These are phyloP conservation scores for Mycena sanguinolenta DNA, from an alignment of 768 basidiomycete genomes.

Conservation along the genomic window DNA sequence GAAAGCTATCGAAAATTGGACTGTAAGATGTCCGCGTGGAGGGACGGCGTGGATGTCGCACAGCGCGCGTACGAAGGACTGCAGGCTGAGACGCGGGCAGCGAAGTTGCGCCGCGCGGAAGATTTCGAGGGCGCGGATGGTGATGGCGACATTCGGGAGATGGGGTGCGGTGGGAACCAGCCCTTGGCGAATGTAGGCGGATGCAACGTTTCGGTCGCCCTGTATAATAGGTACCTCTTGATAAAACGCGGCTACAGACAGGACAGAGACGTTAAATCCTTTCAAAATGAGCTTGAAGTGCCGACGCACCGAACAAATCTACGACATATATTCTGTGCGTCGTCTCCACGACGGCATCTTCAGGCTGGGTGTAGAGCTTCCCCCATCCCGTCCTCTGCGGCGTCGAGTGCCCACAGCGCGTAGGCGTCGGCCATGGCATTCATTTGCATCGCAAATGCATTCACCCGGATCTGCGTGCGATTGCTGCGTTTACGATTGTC, in stretches of 20 bases:
- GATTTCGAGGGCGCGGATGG: not conserved
- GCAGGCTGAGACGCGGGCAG: not conserved
- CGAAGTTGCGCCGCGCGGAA: not conserved
- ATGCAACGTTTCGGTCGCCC: not conserved
- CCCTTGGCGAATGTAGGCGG: not conserved
- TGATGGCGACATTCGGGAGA: not conserved
- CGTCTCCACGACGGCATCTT: not conserved
- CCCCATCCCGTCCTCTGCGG: not conserved
- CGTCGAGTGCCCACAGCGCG: not conserved
- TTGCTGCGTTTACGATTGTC: not conserved
- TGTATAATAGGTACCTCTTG: not conserved
- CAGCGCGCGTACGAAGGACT: not conserved
- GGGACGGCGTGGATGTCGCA: not conserved
- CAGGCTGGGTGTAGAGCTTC: not conserved
- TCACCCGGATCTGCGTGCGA: not conserved
- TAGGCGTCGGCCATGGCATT: not conserved
- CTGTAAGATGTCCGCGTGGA: not conserved
- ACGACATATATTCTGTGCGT: not conserved
- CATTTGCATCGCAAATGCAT: conserved; percentile 7
- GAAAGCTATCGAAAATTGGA: not conserved
- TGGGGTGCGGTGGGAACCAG: not conserved
- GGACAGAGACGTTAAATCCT: too few relatives aligned
- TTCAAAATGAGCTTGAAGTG: too few relatives aligned
- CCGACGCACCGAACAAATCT: not conserved
- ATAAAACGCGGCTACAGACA: not conserved